phyloP scores from a whole-genome alignment of 768 basidiomycete species.

The Artomyces pyxidatus region DNA sequence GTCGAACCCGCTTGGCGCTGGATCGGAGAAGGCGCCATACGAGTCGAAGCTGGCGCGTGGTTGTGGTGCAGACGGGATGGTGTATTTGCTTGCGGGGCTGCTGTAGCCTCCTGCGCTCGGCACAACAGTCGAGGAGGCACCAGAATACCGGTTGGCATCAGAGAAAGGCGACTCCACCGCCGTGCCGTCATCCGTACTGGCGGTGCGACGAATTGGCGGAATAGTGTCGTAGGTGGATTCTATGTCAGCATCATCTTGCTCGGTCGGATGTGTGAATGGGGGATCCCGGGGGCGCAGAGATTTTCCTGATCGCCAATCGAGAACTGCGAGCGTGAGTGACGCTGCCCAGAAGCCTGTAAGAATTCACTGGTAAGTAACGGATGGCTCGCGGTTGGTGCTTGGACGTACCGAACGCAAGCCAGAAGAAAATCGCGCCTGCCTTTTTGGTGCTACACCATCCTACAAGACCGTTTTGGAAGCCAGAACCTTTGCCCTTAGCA shows the following conservation, averaged over 20 bases:
- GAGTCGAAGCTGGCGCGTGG: constrained; percentile 69
- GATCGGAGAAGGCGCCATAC: constrained; percentile 88
- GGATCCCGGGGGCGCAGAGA: constrained; percentile 51
- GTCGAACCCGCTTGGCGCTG: constrained; percentile 70
- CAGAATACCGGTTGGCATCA: constrained; percentile 44
- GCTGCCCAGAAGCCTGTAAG: constrained; percentile 72
- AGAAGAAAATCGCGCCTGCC: constrained; percentile 84
- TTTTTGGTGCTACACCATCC: constrained; percentile 93
- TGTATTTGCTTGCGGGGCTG: constrained; percentile 20
- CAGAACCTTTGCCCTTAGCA: constrained; percentile 49
- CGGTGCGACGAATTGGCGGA: constrained; percentile 27
- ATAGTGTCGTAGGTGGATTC: constrained; percentile 45
- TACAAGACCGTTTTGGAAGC: constrained; percentile 57
- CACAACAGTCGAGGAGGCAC: constrained; percentile 24
- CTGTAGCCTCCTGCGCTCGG: constrained; percentile 20
- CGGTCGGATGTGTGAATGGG: constrained; percentile 60
- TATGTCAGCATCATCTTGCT: constrained; percentile 44
- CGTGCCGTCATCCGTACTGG: constrained; percentile 11
- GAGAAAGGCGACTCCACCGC: constrained; percentile 37
- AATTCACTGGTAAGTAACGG: no score
- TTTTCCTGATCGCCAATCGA: constrained; percentile 74
- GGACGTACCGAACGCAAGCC: constrained; percentile 68
- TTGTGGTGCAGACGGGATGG: constrained; percentile 24
- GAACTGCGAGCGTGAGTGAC: constrained; percentile 54
- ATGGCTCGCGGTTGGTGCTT: no score